phyloP scores from a whole-genome alignment of 2,329 filamentous ascomycete species.

The Pseudocercospora eumusae region DNA sequence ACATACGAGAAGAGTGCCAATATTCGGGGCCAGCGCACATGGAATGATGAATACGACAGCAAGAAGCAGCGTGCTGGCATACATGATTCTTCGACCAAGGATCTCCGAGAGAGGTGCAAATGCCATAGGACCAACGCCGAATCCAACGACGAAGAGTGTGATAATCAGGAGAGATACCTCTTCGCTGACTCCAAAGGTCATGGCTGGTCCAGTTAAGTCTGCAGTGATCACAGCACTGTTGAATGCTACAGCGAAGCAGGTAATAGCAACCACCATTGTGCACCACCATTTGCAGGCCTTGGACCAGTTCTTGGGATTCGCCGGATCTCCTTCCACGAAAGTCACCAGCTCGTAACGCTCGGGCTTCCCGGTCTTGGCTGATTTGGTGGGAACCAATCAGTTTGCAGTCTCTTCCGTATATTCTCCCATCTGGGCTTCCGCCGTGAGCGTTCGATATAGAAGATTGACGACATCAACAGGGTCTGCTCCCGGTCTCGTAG shows the following conservation, averaged over 20 bases:
- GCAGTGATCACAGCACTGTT: constrained; percentile 75
- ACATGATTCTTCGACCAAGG: constrained; percentile 53
- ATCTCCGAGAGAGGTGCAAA: constrained; percentile 62
- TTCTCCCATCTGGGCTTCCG: constrained; percentile 32
- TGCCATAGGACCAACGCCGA: constrained; percentile 36
- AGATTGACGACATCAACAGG: constrained; percentile 28
- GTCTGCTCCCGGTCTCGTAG: constrained; percentile 1
- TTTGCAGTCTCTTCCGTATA: constrained; percentile 33
- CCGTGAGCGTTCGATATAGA: constrained; percentile 29
- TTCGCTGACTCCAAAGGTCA: constrained; percentile 67
- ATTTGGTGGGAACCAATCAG: constrained; percentile 31
- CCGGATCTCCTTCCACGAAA: constrained; percentile 60
- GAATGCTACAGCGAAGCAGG: constrained; percentile 52
- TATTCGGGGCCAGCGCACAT: constrained; percentile 57
- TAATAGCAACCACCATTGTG: constrained; percentile 76
- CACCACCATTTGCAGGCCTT: constrained; percentile 39
- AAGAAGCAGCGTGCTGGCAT: constrained; percentile 53
- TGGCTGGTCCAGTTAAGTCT: constrained; percentile 64
- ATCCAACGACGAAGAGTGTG: constrained; percentile 39
- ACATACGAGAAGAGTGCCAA: constrained; percentile 57
- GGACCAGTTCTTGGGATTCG: constrained; percentile 39
- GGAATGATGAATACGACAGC: constrained; percentile 60
- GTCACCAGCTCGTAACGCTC: constrained; percentile 64
- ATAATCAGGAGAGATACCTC: constrained; percentile 74
- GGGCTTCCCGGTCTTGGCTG: constrained; percentile 30